phyloP scores from a whole-genome alignment of 2,329 filamentous ascomycete genomes.

The Hymenoscyphus infarciens region DNA sequence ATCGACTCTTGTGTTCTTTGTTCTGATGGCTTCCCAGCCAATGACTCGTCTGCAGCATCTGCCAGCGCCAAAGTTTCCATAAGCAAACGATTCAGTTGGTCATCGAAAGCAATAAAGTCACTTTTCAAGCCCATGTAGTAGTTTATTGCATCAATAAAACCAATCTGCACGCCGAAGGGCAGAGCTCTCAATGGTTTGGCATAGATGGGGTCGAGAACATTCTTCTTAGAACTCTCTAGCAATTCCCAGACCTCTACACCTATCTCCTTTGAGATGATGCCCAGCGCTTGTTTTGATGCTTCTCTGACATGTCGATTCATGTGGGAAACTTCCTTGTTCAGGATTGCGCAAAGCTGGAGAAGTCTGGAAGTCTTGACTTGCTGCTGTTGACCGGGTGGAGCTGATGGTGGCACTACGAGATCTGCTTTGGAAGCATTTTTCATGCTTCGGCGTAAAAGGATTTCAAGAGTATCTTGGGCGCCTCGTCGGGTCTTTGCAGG shows the following conservation, averaged over 20 bases:
- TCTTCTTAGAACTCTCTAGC: conserved; percentile 83
- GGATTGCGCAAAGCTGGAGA: conserved; percentile 73
- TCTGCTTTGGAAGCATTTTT: conserved; percentile 79
- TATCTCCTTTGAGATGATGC: conserved; percentile 75
- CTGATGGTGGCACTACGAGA: conserved; percentile 47
- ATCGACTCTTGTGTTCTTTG: conserved; percentile 96
- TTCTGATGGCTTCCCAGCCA: conserved; percentile 89
- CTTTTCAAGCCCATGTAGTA: conserved; percentile 89
- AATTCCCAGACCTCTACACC: conserved; percentile 81
- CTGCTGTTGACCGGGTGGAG: conserved; percentile 51
- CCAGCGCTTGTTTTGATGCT: conserved; percentile 76
- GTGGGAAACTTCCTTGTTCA: conserved; percentile 86
- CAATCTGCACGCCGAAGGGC: conserved; percentile 93
- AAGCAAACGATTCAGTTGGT: conserved; percentile 82
- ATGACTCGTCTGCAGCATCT: conserved; percentile 88
- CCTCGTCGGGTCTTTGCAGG: conserved; percentile 83
- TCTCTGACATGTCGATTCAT: conserved; percentile 95
- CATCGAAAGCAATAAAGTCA: conserved; percentile 88
- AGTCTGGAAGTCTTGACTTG: conserved; percentile 62
- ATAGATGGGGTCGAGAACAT: conserved; percentile 87
- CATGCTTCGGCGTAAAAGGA: conserved; percentile 74
- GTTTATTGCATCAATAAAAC: conserved; percentile 95
- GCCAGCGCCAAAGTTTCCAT: conserved; percentile 92
- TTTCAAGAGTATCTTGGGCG: conserved; percentile 78
- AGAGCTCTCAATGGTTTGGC: conserved; percentile 90